Evolutionary conservation across 306 rosid genomes (phyloP).

Genomic region (Begonia masoniana): DNA sequence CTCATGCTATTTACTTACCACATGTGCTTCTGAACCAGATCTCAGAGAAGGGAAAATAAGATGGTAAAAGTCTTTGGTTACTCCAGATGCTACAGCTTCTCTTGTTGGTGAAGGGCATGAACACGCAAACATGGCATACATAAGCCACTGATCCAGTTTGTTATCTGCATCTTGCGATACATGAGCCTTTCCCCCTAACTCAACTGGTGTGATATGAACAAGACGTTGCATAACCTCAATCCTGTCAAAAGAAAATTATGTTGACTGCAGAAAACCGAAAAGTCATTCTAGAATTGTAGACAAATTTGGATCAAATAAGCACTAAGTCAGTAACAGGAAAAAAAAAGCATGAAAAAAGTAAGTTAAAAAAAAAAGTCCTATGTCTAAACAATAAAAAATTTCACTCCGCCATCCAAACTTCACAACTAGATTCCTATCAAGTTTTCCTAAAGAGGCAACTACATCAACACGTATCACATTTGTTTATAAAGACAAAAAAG

Average conservation of each 20-base stretch:
- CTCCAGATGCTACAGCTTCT: constrained; percentile 49
- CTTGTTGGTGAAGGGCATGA: constrained; percentile 79
- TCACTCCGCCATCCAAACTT: too few species aligned
- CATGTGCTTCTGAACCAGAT: constrained; percentile 81
- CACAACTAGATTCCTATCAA: too few species aligned
- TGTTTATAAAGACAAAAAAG: too few species aligned
- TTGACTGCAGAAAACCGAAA: constrained; percentile 1
- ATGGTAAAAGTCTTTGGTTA: constrained; percentile 82
- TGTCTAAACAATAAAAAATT: too few species aligned
- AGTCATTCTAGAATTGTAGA: too few species aligned
- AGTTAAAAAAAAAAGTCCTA: too few species aligned
- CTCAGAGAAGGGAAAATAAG: constrained; percentile 82
- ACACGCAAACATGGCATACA: constrained; percentile 90
- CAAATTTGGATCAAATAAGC: too few species aligned
- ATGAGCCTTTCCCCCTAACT: constrained; percentile 96
- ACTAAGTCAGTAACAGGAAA: not conserved
- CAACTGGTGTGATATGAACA: constrained; percentile 80
- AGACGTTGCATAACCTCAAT: constrained; percentile 87
- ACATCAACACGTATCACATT: too few species aligned
- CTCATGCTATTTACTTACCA: constrained; percentile 41
- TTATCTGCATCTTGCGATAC: constrained; percentile 86
- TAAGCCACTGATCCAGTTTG: constrained; percentile 97
- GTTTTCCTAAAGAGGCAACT: too few species aligned
- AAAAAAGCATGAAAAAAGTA: not conserved
- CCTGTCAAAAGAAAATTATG: constrained; percentile 33